phyloP scores from a whole-genome alignment of 139 green algal genomes.

The Coelastrella sp. region DNA sequence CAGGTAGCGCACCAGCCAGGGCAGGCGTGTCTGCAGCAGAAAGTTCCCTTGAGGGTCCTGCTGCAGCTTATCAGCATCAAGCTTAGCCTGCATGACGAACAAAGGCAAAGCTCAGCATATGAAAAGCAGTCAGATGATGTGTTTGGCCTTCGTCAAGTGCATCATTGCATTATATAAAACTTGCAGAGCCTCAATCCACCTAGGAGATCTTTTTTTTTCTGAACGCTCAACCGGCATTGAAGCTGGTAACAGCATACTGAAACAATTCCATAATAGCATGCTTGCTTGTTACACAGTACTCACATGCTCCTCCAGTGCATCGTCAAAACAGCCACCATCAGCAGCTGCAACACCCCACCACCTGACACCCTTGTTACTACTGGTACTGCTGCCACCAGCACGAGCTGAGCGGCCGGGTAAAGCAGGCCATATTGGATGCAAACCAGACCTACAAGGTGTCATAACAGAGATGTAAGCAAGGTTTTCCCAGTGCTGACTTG shows the following conservation, averaged over 20 bases:
- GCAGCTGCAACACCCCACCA: not conserved
- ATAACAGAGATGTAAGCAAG: not conserved
- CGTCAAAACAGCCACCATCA: not conserved
- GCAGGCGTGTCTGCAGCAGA: constrained; percentile 46
- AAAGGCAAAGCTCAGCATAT: too few relatives aligned
- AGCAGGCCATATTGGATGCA: not conserved
- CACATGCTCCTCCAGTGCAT: not conserved
- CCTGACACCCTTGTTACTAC: not conserved
- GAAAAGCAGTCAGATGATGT: too few relatives aligned
- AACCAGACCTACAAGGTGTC: constrained; percentile 7
- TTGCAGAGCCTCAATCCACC: too few relatives aligned
- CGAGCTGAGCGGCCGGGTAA: not conserved
- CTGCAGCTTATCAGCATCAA: constrained; percentile 9
- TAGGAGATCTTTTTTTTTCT: too few relatives aligned
- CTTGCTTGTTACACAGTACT: not conserved
- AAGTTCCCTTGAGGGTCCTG: constrained; percentile 47
- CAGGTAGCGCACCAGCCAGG: constrained; percentile 54
- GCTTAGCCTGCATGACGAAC: not conserved
- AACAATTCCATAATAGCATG: not conserved
- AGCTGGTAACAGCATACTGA: too few relatives aligned
- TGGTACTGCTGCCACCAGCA: not conserved
- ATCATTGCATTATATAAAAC: too few relatives aligned
- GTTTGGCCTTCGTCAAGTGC: too few relatives aligned
- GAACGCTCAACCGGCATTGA: too few relatives aligned
- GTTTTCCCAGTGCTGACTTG: too few relatives aligned